phyloP scores from a whole-genome alignment of 1,139 yeast species.

The Yamadazyma mexicana region DNA sequence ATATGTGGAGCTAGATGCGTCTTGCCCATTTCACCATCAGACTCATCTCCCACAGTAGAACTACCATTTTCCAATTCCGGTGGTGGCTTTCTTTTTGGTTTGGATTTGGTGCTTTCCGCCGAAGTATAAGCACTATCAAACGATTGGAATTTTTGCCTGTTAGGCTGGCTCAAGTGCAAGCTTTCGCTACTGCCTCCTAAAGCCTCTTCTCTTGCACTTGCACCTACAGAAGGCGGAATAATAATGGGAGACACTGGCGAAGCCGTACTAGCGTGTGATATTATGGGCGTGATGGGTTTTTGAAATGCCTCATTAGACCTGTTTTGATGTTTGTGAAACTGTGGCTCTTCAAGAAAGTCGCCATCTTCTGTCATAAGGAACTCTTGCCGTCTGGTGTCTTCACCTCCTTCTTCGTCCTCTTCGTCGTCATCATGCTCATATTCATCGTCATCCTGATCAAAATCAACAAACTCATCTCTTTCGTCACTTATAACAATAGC shows the following conservation, averaged over 20 bases:
- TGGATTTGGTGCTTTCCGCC: slow-evolving; percentile 12
- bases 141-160: slow-evolving; percentile 10
- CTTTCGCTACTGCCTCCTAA: slow-evolving; percentile 19
- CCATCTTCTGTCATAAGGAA: no score
- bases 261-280: slow-evolving; percentile 13
- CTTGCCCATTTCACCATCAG: not conserved
- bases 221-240: slow-evolving; percentile 20
- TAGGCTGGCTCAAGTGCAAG: slow-evolving; percentile 7
- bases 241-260: slow-evolving; percentile 18
- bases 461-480: slow-evolving; percentile 5
- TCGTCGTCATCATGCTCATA: not conserved
- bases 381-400: no score
- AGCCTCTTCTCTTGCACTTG: slow-evolving; percentile 19
- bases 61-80: slow-evolving; percentile 13
- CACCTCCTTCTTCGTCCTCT: no score
- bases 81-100: slow-evolving; percentile 29
- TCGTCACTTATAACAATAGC: slow-evolving; percentile 10
- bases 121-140: slow-evolving; percentile 13
- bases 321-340: not conserved
- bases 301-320: slow-evolving; percentile 6
- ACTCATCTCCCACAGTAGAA: not conserved
- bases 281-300: slow-evolving; percentile 13
- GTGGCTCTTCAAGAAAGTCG: not conserved
- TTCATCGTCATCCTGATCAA: not conserved
- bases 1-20: slow-evolving; percentile 1